Evolutionary conservation across 257 asterid species (phyloP), one percentile per base, ranked within the genome.

Genomic region (Solanum paucissectum): DNA sequence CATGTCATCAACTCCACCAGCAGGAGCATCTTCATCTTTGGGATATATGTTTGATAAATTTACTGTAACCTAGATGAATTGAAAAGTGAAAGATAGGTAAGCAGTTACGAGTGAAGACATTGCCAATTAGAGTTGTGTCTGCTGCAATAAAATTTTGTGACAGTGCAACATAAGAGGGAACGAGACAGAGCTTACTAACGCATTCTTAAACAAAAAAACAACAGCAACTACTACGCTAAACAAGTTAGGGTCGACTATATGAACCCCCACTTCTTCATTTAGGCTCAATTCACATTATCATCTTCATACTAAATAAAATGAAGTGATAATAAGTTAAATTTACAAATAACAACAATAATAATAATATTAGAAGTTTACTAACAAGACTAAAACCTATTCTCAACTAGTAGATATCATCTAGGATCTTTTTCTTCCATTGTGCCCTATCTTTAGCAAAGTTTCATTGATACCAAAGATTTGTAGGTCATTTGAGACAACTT

Each of bases 1-100:
- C 88, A 86, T 86, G 85, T 86, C 88, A 86, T 86, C 88, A 13
- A 86, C 88, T 46, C 88, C 88, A 49, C 85, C 88, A 33, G 88
- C 74, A 20, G 88, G 85, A 21, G 88, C 88, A 72, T 86, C 88
- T 72, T 77, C 83, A 74, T 86, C 88, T 81, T 86, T 74, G 27
- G 88, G 88, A 74, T 72, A 86, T 62, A 86, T 81, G 60, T 86
- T 86, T 86, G 88, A 86, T 77, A 86, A 72, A 86, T 74, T 86
- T 33, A 38, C 55, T 20, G 83, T 71, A 58, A 86, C 88, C 88
- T 86, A 62, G 29, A 29, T 49, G 44, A 82, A 32, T 49, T 44
- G 85, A 49, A 82, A 49, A 49, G 20, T 49, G 60, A 85, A 37
- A 82, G 27, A 82, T 29, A 82, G 40, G 69, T 82, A 82, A 49